phyloP scores from a whole-genome alignment of 2,329 filamentous ascomycete genomes.

The Xylaria sp. region DNA sequence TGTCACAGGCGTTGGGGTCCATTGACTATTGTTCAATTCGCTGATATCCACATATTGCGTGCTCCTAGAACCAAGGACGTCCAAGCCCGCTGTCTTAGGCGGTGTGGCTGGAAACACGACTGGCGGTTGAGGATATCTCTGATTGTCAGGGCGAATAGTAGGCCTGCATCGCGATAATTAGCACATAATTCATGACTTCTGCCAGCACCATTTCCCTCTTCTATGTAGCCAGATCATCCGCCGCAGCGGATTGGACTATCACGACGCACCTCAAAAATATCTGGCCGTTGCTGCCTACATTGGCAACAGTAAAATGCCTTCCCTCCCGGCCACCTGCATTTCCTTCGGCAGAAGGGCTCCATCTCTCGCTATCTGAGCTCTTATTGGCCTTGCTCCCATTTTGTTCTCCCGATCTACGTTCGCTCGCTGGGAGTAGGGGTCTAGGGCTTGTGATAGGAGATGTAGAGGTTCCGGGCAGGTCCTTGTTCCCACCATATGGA shows the following conservation, averaged over 20 bases:
- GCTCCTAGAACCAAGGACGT: slow-evolving; percentile 53
- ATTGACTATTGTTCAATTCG: slow-evolving; percentile 53
- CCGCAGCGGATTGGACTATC: neutral
- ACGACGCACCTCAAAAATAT: slow-evolving; percentile 79
- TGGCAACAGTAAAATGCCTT: slow-evolving; percentile 80
- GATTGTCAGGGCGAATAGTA: slow-evolving; percentile 68
- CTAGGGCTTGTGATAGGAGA: slow-evolving; percentile 43
- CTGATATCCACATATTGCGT: slow-evolving; percentile 47
- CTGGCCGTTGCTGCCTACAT: slow-evolving; percentile 83
- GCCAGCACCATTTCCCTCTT: neutral
- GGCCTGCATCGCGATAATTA: slow-evolving; percentile 57
- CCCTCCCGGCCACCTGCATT: slow-evolving; percentile 70
- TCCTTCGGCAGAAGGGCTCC: slow-evolving; percentile 69
- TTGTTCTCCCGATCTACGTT: slow-evolving; percentile 44
- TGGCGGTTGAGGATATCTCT: slow-evolving; percentile 69
- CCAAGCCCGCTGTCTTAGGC: slow-evolving; percentile 67
- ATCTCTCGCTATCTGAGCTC: slow-evolving; percentile 64
- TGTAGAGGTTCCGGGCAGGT: slow-evolving; percentile 38
- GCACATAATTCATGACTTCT: slow-evolving; percentile 22
- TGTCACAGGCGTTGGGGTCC: slow-evolving; percentile 55
- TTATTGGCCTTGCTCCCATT: slow-evolving; percentile 56
- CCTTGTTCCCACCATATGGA: slow-evolving; percentile 38
- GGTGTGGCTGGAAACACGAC: slow-evolving; percentile 71
- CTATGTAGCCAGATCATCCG: neutral
- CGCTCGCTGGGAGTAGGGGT: slow-evolving; percentile 44